Evolutionary conservation across 192 early-diverging fungal genomes (phyloP).

Genomic region (Jimgerdemannia lactiflua): DNA sequence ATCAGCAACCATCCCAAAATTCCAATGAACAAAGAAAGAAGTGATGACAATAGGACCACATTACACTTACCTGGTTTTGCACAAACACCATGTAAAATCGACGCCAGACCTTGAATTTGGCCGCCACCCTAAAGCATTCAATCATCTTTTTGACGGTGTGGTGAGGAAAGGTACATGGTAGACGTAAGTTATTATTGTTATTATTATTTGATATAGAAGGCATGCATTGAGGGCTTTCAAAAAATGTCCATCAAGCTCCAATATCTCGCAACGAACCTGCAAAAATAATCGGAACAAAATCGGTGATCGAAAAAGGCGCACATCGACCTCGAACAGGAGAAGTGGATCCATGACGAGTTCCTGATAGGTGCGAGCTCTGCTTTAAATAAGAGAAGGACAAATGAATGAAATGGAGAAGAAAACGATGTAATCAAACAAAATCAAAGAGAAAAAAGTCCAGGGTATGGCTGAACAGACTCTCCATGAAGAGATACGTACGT

Average conservation of each 20-base stretch:
- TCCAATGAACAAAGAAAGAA: neutral
- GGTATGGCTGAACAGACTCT: neutral
- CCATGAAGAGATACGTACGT: constrained; percentile 11
- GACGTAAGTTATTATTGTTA: too few relatives aligned
- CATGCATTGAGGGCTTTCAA: constrained; percentile 13
- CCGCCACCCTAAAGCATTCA: constrained; percentile 33
- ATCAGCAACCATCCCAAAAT: neutral
- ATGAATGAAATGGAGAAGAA: neutral
- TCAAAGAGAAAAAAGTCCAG: neutral
- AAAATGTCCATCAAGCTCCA: neutral
- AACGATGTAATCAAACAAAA: neutral
- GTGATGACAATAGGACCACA: too few relatives aligned
- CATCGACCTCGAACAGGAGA: constrained; percentile 50
- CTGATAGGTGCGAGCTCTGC: neutral
- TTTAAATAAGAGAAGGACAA: neutral
- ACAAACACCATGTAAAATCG: constrained; percentile 8
- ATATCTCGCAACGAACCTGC: constrained; percentile 19
- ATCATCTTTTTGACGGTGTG: constrained; percentile 12
- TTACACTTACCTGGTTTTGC: neutral
- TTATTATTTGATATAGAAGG: constrained; percentile 14
- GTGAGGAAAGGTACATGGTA: too few relatives aligned
- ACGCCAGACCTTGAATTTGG: constrained; percentile 34
- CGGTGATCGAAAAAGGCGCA: constrained; percentile 48
- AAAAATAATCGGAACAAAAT: constrained; percentile 40
- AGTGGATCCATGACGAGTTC: constrained; percentile 52